Conservation (phyloP, 495 filamentous ascomycete species). For the Aspergillus wentii region DNA sequence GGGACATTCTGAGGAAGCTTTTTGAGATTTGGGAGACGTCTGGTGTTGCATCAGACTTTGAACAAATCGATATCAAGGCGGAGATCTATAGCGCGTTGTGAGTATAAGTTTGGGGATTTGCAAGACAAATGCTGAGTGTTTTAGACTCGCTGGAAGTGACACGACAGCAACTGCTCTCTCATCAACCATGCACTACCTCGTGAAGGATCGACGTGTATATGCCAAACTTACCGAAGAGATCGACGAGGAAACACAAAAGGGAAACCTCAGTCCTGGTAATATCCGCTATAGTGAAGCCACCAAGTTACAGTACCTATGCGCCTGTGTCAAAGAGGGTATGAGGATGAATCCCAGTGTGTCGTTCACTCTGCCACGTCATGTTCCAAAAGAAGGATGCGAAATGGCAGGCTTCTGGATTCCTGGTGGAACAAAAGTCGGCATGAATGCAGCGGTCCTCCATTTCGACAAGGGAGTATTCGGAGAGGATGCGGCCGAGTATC, state of each 20-base stretch:
- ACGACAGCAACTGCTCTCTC: slow-evolving; percentile 46
- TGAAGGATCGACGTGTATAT: slow-evolving; percentile 43
- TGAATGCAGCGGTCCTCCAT: slow-evolving; percentile 25
- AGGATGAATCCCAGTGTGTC: slow-evolving; percentile 18
- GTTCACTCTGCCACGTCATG: slow-evolving; percentile 15
- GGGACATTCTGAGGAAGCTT: slow-evolving; percentile 14
- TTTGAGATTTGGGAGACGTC: slow-evolving; percentile 7
- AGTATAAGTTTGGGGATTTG: no score
- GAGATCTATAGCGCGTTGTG: slow-evolving; percentile 15
- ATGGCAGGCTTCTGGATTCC: slow-evolving; percentile 15
- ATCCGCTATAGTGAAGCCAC: slow-evolving; percentile 28
- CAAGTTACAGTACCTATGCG: slow-evolving; percentile 35
- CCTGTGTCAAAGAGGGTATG: slow-evolving; percentile 31
- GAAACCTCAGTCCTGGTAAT: slow-evolving; percentile 13
- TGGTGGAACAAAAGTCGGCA: slow-evolving; percentile 15
- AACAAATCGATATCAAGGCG: slow-evolving; percentile 16
- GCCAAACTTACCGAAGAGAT: slow-evolving; percentile 49
- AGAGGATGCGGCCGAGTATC: slow-evolving; percentile 41
- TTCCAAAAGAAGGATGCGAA: slow-evolving; percentile 9
- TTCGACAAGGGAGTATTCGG: slow-evolving; percentile 41
- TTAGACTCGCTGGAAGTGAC: slow-evolving; percentile 41
- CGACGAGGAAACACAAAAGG: slow-evolving; percentile 20
- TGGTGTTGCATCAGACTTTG: slow-evolving; percentile 12
- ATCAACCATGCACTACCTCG: slow-evolving; percentile 45
- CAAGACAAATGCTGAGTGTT: no score